Evolutionary conservation across 2,329 filamentous ascomycete genomes (phyloP).

Genomic region (Ascocoryne sarcoides): DNA sequence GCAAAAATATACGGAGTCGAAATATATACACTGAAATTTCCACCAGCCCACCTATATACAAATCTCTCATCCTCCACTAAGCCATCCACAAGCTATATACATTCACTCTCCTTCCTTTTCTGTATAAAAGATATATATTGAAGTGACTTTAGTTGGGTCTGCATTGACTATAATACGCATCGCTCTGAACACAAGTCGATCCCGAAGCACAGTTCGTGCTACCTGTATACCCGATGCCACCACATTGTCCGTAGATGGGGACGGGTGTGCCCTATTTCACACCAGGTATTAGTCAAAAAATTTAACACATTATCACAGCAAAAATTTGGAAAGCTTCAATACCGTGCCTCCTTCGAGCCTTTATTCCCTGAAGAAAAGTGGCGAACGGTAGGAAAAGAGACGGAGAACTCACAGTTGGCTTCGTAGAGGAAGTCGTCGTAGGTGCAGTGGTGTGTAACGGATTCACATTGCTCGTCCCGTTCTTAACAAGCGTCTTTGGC

Average conservation of each 20-base stretch:
- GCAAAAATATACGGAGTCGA: not conserved
- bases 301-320: not conserved
- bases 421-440: not conserved
- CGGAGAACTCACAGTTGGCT: not conserved
- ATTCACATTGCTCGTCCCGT: constrained; percentile 10
- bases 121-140: not conserved
- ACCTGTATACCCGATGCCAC: constrained; percentile 20
- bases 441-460: not conserved
- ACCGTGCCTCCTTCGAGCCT: too few relatives aligned
- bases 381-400: too few relatives aligned
- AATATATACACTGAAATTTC: not conserved
- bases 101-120: not conserved
- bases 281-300: too few relatives aligned
- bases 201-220: constrained; percentile 20
- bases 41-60: not conserved
- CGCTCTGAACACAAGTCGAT: constrained; percentile 16
- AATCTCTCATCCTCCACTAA: not conserved
- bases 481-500: constrained; percentile 25
- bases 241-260: constrained; percentile 15
- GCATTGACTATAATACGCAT: constrained; percentile 24
- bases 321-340: too few relatives aligned
- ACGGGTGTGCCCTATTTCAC: not conserved
- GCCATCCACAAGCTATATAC: not conserved
- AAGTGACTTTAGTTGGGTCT: constrained; percentile 2
- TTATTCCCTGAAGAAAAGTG: too few relatives aligned